Base-by-base conservation (phyloP, 257 asterid species). In the Solanum phureja region DNA sequence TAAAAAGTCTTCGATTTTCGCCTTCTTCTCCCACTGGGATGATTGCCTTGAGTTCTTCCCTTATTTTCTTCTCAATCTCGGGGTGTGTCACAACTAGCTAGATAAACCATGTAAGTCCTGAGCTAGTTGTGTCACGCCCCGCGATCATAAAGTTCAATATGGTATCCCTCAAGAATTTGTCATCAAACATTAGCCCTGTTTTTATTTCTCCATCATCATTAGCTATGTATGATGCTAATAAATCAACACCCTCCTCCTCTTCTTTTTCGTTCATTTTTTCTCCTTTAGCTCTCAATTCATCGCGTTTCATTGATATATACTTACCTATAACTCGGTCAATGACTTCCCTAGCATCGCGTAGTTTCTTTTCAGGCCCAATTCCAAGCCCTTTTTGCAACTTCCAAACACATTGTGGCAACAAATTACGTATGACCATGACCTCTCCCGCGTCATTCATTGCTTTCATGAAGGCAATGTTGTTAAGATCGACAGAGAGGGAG, bases 391-490 rank as follows among this genome's bases (percentile, higher is more conserved):
- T 13, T 75, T 75, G 83, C 83, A 37, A 37, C 33, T 75, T 75
- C 83, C 83, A 75, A 21, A 75, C 33, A 75, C 56, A 9, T 75
- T 37, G 9, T 5, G 56, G 83, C 83, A 37, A 75, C 13, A 75
- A 37, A 66, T 93, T 94, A n/a, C 94, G 89, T 92, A 49, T 49
- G 58, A 49, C 58, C 58, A 49, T 49, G 58, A 49, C 58, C 58
- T 49, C 58, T 49, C 58, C 58, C 58, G 7, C 3, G 21, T 91
- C 94, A 35, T 91, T 94, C 91, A 94, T 87, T 24, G 96, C 96
- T 58, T 77, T 89, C 11, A 93, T 87, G 86, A 92, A 91, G 2
- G 94, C 92, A 13, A 91, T 91, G 23, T 90, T 87, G 0, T 92
- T 89, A 56, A 93, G 81, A 24, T 93, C 83, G 2, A 86, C 4